Evolutionary conservation across 176 grass and related monocot species (phyloP).

Genomic region (sorghum (Sorghum bicolor)): Sorghum_bicolor_NCBIv3 NC_012875.2:59611501-59612000

Average conservation of each 20-base stretch:
- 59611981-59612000: conserved; percentile 10
- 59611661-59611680: background rate
- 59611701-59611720: background rate
- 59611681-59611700: conserved; percentile 15
- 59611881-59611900: background rate
- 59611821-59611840: too few species aligned
- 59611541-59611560: conserved; percentile 38
- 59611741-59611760: background rate
- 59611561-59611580: background rate
- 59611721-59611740: background rate
- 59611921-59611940: background rate
- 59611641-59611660: background rate
- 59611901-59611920: background rate
- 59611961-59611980: conserved; percentile 24
- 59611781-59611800: background rate
- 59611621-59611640: background rate
- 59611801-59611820: conserved; percentile 11
- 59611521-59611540: conserved; percentile 51
- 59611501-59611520: background rate
- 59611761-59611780: conserved; percentile 52
- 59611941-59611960: background rate
- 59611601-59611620: background rate
- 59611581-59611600: conserved; percentile 11
- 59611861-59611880: background rate
- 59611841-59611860: background rate